Conservation (phyloP, 257 asterid genomes). For the Nicotiana benthamiana region DNA sequence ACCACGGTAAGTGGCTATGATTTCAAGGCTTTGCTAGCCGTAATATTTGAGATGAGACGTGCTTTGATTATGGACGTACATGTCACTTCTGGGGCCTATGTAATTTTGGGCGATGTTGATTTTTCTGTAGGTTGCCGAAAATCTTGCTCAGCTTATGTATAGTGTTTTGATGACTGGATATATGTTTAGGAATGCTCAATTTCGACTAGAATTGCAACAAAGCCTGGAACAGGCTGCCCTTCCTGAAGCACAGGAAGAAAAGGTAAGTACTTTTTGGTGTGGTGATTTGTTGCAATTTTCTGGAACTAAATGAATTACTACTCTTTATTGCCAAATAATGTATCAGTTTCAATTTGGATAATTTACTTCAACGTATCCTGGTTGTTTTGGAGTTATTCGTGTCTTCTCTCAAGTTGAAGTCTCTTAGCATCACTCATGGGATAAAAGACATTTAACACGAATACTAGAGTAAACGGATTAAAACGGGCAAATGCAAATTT, state of each 20-base stretch:
- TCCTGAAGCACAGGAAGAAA: slow-evolving; percentile 68
- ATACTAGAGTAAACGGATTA: background rate
- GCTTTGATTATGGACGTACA: background rate
- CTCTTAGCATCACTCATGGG: background rate
- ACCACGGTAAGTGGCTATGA: slow-evolving; percentile 52
- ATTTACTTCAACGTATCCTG: background rate
- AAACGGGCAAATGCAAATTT: background rate
- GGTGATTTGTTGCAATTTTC: background rate
- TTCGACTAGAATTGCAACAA: slow-evolving; percentile 87
- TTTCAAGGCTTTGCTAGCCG: background rate
- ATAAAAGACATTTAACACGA: background rate
- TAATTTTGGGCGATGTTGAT: slow-evolving; percentile 13
- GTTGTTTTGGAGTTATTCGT: background rate
- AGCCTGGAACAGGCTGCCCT: slow-evolving; percentile 95
- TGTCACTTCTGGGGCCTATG: background rate
- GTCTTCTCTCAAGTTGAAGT: background rate
- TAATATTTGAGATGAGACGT: background rate
- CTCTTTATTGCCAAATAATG: background rate
- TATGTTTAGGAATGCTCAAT: slow-evolving; percentile 90
- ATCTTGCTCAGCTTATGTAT: slow-evolving; percentile 95
- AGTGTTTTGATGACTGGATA: slow-evolving; percentile 99
- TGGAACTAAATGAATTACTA: background rate
- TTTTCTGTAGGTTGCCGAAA: slow-evolving; percentile 76
- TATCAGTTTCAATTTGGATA: background rate
- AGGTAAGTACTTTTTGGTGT: slow-evolving; percentile 28